These are phyloP conservation scores for Phlegmacium glaucopus DNA, from an alignment of 768 basidiomycete genomes.

Conservation along the genomic window DNA sequence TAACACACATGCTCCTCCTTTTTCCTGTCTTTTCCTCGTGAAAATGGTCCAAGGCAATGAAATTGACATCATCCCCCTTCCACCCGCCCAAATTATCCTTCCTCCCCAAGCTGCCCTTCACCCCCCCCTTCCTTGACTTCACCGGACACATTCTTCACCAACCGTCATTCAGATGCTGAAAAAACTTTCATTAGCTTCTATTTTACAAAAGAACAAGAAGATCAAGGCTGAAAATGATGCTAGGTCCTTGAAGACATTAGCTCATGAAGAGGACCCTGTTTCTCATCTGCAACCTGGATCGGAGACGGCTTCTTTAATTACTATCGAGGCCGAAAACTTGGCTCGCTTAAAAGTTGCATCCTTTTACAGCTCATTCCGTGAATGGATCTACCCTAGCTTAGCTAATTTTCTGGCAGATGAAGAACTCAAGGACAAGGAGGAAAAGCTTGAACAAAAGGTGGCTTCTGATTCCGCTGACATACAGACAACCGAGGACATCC, in stretches of 20 bases:
- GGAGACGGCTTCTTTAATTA: constrained; percentile 6
- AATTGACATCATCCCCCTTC: no score
- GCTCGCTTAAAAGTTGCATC: background rate
- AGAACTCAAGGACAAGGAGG: constrained; percentile 2
- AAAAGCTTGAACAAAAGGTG: background rate
- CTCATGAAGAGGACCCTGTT: background rate
- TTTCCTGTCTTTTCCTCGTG: no score
- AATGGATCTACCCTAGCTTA: constrained; percentile 1
- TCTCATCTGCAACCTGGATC: constrained; percentile 4
- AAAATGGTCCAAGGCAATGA: no score
- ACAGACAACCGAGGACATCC: background rate
- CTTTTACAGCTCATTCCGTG: background rate
- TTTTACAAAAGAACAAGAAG: constrained; percentile 7
- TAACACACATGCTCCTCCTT: no score
- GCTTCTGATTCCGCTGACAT: no score
- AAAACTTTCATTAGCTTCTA: background rate
- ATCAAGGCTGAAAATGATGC: constrained; percentile 10
- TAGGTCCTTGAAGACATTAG: background rate
- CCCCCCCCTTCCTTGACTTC: background rate
- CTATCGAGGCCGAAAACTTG: constrained; percentile 4
- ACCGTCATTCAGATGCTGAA: constrained; percentile 2
- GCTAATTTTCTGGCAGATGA: background rate
- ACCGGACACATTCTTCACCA: background rate
- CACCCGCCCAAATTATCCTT: no score
- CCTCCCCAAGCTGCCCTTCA: no score